These are phyloP conservation scores for Russula sp. DNA, from an alignment of 768 basidiomycete genomes.

Conservation along the genomic window DNA sequence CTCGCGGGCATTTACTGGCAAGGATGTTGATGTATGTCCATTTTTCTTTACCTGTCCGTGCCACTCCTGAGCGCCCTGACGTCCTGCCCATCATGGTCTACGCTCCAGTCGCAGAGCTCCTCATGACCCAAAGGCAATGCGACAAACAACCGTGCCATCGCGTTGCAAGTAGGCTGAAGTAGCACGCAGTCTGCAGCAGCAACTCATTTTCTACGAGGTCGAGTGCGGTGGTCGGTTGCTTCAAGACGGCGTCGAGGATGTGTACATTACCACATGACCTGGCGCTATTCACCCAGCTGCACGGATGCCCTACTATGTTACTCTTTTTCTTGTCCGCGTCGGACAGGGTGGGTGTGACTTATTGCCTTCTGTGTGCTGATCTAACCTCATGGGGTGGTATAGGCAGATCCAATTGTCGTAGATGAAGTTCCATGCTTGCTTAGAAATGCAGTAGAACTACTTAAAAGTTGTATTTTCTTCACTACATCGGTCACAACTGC, in stretches of 20 bases:
- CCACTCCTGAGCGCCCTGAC: constrained; percentile 4
- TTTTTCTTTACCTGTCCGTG: not conserved
- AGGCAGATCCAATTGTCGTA: constrained; percentile 33
- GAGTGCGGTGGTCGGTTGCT: constrained; percentile 86
- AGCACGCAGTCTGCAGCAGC: constrained; percentile 85
- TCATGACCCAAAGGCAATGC: constrained; percentile 70
- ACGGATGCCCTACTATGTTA: constrained; percentile 79
- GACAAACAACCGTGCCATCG: constrained; percentile 75
- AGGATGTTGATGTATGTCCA: constrained; percentile 81
- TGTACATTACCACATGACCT: constrained; percentile 88
- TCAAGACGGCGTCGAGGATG: constrained; percentile 87
- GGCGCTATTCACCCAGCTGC: constrained; percentile 88
- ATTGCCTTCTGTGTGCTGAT: no score
- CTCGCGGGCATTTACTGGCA: constrained; percentile 87
- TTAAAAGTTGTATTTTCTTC: no score
- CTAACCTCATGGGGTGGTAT: no score
- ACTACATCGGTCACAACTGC: no score
- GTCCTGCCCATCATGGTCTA: constrained; percentile 54
- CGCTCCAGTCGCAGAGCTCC: constrained; percentile 80
- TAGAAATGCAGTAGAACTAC: no score
- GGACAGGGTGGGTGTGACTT: constrained; percentile 42
- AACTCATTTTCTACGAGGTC: constrained; percentile 95
- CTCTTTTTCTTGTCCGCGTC: constrained; percentile 71
- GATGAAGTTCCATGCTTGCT: not conserved
- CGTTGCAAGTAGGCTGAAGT: constrained; percentile 85